These are phyloP conservation scores for Trametes punicea DNA, from an alignment of 768 basidiomycete genomes.

Conservation along the genomic window DNA sequence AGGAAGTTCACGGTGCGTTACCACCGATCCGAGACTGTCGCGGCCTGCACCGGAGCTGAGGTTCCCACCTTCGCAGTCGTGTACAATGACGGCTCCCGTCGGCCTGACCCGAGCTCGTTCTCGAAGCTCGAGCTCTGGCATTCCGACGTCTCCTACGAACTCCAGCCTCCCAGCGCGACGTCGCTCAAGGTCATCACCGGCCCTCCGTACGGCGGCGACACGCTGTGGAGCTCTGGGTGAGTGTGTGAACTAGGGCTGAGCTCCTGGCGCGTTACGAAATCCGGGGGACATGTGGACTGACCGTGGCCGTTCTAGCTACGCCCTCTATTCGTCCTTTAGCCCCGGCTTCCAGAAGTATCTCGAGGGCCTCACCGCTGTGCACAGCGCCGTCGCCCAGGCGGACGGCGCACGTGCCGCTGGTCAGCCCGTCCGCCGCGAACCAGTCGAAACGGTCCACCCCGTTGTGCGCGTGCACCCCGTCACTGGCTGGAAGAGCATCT, in stretches of 20 bases:
- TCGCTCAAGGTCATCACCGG: slow-evolving; percentile 71
- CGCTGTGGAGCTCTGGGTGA: slow-evolving; percentile 77
- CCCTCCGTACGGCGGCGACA: slow-evolving; percentile 75
- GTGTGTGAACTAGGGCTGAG: slow-evolving; percentile 17
- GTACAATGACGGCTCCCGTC: slow-evolving; percentile 62
- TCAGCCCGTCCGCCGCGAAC: slow-evolving; percentile 64
- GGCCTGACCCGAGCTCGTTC: slow-evolving; percentile 62
- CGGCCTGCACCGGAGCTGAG: neutral
- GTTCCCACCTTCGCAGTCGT: slow-evolving; percentile 45
- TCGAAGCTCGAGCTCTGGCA: slow-evolving; percentile 79
- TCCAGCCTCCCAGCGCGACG: slow-evolving; percentile 77
- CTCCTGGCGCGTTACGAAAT: neutral
- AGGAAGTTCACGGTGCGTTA: slow-evolving; percentile 67
- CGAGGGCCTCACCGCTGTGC: slow-evolving; percentile 68
- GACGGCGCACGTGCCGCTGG: slow-evolving; percentile 70
- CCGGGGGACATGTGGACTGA: neutral
- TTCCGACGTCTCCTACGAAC: slow-evolving; percentile 79
- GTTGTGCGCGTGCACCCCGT: slow-evolving; percentile 81
- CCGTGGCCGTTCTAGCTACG: slow-evolving; percentile 47
- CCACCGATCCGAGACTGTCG: neutral
- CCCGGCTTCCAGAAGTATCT: slow-evolving; percentile 72
- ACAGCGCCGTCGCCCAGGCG: slow-evolving; percentile 76
- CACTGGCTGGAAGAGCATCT: slow-evolving; percentile 82
- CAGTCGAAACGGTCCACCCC: slow-evolving; percentile 71
- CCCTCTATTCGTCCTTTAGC: slow-evolving; percentile 81